Percentiles rank a stretch among this genome's conserved stretches.
Evolutionary conservation across 2,329 filamentous ascomycete genomes (phyloP).

Genomic region (Akanthomyces lecanii): DNA sequence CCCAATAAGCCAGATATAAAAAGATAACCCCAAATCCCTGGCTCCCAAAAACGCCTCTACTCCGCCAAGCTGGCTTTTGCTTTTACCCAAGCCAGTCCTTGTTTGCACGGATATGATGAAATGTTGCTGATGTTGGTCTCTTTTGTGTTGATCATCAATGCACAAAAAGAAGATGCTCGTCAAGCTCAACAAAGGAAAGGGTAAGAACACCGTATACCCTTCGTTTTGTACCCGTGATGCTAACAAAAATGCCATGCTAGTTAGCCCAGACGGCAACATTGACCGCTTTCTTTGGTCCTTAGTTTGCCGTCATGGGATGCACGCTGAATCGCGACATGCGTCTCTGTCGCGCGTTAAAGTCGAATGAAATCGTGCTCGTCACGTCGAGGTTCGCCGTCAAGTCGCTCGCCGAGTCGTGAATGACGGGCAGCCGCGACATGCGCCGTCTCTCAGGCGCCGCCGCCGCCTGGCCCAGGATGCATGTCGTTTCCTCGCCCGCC

Average conservation of each 20-base stretch:
- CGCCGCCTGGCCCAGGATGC: background rate
- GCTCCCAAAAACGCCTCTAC: background rate
- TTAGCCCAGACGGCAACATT: background rate
- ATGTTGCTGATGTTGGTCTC: background rate
- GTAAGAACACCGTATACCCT: background rate
- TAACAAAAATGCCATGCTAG: background rate
- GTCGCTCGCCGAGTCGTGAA: slow-evolving; percentile 11
- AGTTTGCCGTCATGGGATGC: slow-evolving; percentile 14
- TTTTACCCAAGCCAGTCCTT: background rate
- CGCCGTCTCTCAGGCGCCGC: slow-evolving; percentile 1
- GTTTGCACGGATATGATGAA: background rate
- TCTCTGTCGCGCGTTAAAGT: slow-evolving; percentile 18
- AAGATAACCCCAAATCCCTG: background rate
- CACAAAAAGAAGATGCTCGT: background rate
- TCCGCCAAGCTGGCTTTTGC: background rate
- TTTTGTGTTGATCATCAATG: background rate
- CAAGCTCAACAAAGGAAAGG: background rate
- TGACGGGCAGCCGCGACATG: slow-evolving; percentile 12
- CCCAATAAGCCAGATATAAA: background rate
- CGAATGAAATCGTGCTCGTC: slow-evolving; percentile 12
- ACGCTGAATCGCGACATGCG: slow-evolving; percentile 18
- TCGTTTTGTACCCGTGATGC: too few relatives aligned
- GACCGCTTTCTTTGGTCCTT: background rate
- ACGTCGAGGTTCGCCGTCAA: slow-evolving; percentile 10
- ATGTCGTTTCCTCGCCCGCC: slow-evolving; percentile 3